Base-by-base conservation (phyloP, 179 eudicot genomes). In the Silene coronaria region DNA sequence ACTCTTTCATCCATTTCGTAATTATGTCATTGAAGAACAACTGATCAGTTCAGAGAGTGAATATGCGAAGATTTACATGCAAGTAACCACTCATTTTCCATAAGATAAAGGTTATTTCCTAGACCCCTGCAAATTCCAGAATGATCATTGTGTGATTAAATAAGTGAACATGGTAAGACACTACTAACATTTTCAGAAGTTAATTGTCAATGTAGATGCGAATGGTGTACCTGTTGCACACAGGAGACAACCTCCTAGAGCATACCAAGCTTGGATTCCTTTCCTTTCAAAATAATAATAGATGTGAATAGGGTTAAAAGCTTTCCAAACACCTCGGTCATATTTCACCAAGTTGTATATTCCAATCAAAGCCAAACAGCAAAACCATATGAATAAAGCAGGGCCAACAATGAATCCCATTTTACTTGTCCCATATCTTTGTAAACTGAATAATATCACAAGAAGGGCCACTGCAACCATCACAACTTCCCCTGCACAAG, bases 351-450 rank as follows among this genome's bases (percentile, higher is more conserved):
- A 85, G 83, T 95, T 95, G 91, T 91, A 93, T 77, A 95, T 84
- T 80, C 99, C 99, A 76, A 92, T 84, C 61, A 86, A 87, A 78
- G 87, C 97, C 83, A 93, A 89, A 82, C 88, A 95, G 81, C 95
- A 91, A 79, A 95, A 95, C 99, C 99, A 95, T 85, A 95, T 79
- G 75, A 91, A 87, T 71, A 95, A 85, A 67, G 97, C 97, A 74
- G 99, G 99, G 82, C 99, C 99, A 26, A 95, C 96, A 19, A 85
- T 80, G 80, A 95, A 86, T 73, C 97, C 99, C 88, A 93, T 92
- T 88, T 95, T 95, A 77, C 99, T 95, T 28, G 99, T 95, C 71
- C 97, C 99, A 81, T 92, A 95, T 79, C 84, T 89, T 82, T 95
- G 97, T 70, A 93, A 77, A 81, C 99, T 95, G 86, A 95, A 95